Percentiles rank a stretch among this genome's conserved stretches.
phyloP scores from a whole-genome alignment of 768 basidiomycete genomes.

The Tricholoma flavovirens region DNA sequence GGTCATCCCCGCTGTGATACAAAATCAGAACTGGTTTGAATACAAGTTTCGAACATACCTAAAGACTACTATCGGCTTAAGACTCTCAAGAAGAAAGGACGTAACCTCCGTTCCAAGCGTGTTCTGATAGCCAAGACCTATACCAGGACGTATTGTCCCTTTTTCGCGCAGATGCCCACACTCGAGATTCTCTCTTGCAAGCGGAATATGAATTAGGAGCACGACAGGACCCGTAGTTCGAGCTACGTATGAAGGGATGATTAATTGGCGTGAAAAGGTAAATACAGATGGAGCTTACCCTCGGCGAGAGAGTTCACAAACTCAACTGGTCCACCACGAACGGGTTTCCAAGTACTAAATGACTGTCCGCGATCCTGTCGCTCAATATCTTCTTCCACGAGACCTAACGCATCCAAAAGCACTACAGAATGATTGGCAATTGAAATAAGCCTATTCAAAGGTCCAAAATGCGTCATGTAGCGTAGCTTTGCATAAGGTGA shows the following conservation, averaged over 20 bases:
- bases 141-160: conserved; percentile 66
- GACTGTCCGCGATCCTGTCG: conserved; percentile 36
- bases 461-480: conserved; percentile 73
- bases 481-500: conserved; percentile 44
- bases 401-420: conserved; percentile 65
- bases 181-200: conserved; percentile 60
- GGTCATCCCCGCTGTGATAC: conserved; percentile 76
- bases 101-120: conserved; percentile 64
- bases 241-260: conserved; percentile 25
- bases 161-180: conserved; percentile 80
- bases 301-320: conserved; percentile 41
- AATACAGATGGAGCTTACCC: conserved; percentile 21
- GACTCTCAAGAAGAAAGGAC: conserved; percentile 54
- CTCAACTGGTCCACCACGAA: conserved; percentile 46
- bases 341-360: conserved; percentile 42
- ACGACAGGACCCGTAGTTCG: conserved; percentile 44
- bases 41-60: conserved; percentile 42
- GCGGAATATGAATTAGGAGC: conserved; percentile 86
- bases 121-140: conserved; percentile 82
- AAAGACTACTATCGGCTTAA: conserved; percentile 67
- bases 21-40: neutral
- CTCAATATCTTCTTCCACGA: conserved; percentile 67
- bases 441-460: conserved; percentile 54
- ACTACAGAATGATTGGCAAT: conserved; percentile 70
- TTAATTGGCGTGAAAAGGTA: neutral